Evolutionary conservation across 345 rosid species (phyloP), one percentile per base, ranked within the genome.

Genomic region (Orychophragmus violaceus): DNA sequence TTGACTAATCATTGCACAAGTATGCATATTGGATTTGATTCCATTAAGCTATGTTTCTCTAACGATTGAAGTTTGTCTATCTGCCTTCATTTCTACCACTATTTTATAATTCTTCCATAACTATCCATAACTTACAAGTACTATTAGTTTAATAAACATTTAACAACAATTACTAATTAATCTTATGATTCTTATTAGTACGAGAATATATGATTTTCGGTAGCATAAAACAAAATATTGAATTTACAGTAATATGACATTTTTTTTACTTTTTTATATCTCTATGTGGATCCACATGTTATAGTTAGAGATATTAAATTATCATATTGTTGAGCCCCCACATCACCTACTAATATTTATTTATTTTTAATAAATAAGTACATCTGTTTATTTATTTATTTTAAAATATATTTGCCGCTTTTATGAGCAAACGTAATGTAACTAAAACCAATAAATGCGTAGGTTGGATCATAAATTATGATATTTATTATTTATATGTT

Each of bases 291-390:
- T 65, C 71, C 72, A 51, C 42, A 66, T 66, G 44, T 44, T 51
- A 24, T 7, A 2, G 51, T 42, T 52, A 51, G 22, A 13, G 39
- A 52, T 59, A 65, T 29, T 66, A 59, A 73, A 65, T 50, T 22
- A 72, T 37, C 1, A 24, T 25, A 51, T 18, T 44, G 49, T 23
- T 24, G 71, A 59, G 72, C 17, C 60, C 76, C 60, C 71, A 65
- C 76, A 50, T 65, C 68, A 66, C 72, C 77, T 66, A 72, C 71
- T 72, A 57, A 63, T 33, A 62, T 55, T 42, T 23, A 61, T 39
- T 53, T 13, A 53, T 35, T 9, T 30, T 7, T 3, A 28, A n/a
- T 19, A 28, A 27, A 16, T 33, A 45, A 9, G n/a, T n/a, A n/a
- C n/a, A 9, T 27, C 2, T n/a, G 2, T 30, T 17, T 16, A 0